Percentiles rank a stretch among this genome's conserved stretches.
phyloP scores from a whole-genome alignment of 176 grass and related monocot genomes.

The Pharus latifolius region DNA sequence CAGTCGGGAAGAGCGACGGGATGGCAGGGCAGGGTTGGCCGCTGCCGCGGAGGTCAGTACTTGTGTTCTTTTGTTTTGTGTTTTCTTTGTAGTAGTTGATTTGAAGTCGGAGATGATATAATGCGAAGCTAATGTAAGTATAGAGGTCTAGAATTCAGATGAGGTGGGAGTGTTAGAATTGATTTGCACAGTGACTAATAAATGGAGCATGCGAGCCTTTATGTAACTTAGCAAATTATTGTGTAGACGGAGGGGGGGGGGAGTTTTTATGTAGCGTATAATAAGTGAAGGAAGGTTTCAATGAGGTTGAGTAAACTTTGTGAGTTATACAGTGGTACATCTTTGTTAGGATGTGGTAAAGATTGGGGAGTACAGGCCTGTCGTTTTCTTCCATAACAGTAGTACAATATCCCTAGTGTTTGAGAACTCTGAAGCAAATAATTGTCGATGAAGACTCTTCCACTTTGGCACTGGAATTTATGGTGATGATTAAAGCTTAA shows the following conservation, averaged over 20 bases:
- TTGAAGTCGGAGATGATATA: neutral
- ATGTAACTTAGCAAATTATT: too few relatives aligned
- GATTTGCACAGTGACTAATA: neutral
- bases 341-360: neutral
- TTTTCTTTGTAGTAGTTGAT: neutral
- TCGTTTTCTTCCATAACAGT: neutral
- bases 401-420: too few relatives aligned
- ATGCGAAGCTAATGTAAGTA: neutral
- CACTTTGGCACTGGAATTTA: too few relatives aligned
- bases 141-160: neutral
- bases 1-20: too few relatives aligned
- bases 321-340: neutral
- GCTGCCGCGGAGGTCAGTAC: constrained; percentile 22
- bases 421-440: too few relatives aligned
- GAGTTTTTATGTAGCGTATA: too few relatives aligned
- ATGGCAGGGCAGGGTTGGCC: too few relatives aligned
- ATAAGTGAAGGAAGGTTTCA: neutral
- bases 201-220: too few relatives aligned
- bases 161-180: neutral
- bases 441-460: too few relatives aligned
- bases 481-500: too few relatives aligned
- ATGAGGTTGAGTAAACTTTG: neutral
- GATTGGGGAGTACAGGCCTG: neutral
- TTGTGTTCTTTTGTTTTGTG: neutral
- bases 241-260: neutral